Conservation (phyloP, 352 stramenopile species). For the Albugo laibachii region DNA sequence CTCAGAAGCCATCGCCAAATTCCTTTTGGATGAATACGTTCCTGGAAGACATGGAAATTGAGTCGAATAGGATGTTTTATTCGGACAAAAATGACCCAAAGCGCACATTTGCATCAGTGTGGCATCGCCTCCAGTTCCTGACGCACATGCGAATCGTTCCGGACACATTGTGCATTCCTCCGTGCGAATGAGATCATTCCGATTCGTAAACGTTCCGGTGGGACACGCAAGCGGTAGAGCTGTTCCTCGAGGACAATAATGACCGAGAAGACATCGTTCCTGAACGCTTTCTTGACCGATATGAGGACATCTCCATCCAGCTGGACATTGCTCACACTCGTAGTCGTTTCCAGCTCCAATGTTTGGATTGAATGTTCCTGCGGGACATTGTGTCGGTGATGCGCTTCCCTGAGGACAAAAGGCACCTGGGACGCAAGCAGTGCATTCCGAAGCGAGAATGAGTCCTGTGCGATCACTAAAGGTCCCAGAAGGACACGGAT, state of each 20-base stretch:
- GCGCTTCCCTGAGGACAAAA: constrained; percentile 74
- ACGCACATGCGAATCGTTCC: constrained; percentile 37
- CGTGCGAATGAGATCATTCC: constrained; percentile 29
- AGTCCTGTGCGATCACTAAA: constrained; percentile 56
- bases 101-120: constrained; percentile 54
- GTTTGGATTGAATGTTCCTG: constrained; percentile 51
- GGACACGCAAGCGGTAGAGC: constrained; percentile 36
- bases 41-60: constrained; percentile 72
- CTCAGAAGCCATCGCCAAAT: constrained; percentile 29
- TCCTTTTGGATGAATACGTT: constrained; percentile 67
- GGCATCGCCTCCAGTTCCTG: constrained; percentile 45
- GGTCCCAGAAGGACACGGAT: constrained; percentile 73
- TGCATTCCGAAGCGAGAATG: constrained; percentile 23
- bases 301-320: constrained; percentile 50
- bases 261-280: constrained; percentile 35
- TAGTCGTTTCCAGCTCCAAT: constrained; percentile 21
- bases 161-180: constrained; percentile 68
- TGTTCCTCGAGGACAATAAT: constrained; percentile 57
- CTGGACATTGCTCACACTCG: constrained; percentile 45
- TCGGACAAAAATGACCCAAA: constrained; percentile 63
- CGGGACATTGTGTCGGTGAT: constrained; percentile 36
- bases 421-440: constrained; percentile 31
- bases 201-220: constrained; percentile 54
- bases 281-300: constrained; percentile 38
- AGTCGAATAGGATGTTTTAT: constrained; percentile 37